Conservation (phyloP, 2,329 filamentous ascomycete species). For the Colletotrichum tofieldiae region DNA sequence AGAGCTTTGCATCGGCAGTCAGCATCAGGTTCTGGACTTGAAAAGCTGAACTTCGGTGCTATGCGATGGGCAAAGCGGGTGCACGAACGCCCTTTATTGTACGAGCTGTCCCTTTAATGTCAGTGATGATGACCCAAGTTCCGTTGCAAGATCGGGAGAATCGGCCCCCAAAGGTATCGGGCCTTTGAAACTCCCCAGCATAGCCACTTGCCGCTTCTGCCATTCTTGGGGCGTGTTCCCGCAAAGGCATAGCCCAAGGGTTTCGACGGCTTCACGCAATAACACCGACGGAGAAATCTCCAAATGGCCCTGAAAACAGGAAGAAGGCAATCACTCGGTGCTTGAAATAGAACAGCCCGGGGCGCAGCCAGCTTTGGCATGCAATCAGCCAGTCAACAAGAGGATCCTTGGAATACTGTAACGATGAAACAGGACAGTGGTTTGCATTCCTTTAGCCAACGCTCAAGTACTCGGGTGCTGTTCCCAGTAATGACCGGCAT, state of each 20-base stretch:
- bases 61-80: background rate
- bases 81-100: background rate
- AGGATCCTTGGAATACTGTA: background rate
- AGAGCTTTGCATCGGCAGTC: slow-evolving; percentile 1
- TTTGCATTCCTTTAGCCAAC: slow-evolving; percentile 14
- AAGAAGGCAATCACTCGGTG: background rate
- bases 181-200: background rate
- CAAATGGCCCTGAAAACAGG: background rate
- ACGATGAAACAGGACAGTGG: slow-evolving; percentile 3
- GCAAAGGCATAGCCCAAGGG: background rate
- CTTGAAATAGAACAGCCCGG: slow-evolving; percentile 33
- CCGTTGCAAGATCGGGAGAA: background rate
- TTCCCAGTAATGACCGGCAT: slow-evolving; percentile 43
- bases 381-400: slow-evolving; percentile 19
- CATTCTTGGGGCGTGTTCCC: background rate
- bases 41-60: background rate
- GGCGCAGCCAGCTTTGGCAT: slow-evolving; percentile 31
- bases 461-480: slow-evolving; percentile 19
- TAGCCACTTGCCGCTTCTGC: background rate
- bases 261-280: slow-evolving; percentile 8
- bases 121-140: too few species aligned
- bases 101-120: background rate
- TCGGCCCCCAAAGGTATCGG: background rate
- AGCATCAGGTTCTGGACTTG: background rate
- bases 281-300: background rate